Conservation (phyloP, 805 yeast genomes). For the Nakazawaea molendinolei region DNA sequence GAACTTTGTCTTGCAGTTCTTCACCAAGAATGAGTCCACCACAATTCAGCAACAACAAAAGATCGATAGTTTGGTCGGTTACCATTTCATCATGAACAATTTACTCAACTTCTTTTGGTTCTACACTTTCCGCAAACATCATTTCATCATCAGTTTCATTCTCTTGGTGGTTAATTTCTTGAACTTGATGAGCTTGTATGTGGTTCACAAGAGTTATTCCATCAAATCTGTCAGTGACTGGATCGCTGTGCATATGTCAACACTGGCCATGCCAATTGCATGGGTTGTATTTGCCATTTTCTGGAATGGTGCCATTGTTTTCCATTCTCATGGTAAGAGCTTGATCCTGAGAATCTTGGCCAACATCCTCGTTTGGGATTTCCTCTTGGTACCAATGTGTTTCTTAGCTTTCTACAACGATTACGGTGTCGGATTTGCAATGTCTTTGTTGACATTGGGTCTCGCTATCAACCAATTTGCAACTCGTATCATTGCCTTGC, state of each 20-base stretch:
- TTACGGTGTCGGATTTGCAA: slow-evolving; percentile 60
- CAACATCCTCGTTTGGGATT: slow-evolving; percentile 73
- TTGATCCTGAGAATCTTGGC: slow-evolving; percentile 63
- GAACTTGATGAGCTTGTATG: slow-evolving; percentile 49
- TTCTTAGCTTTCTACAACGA: slow-evolving; percentile 57
- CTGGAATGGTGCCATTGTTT: slow-evolving; percentile 81
- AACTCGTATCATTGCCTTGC: slow-evolving; percentile 66
- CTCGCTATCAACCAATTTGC: slow-evolving; percentile 66
- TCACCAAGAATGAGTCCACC: slow-evolving; percentile 21
- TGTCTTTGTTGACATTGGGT: slow-evolving; percentile 54
- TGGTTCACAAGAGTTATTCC: slow-evolving; percentile 52
- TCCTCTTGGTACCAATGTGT: slow-evolving; percentile 56
- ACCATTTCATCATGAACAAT: slow-evolving; percentile 62
- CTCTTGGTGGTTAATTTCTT: slow-evolving; percentile 51
- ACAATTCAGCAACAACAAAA: slow-evolving; percentile 22
- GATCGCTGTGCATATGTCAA: slow-evolving; percentile 57
- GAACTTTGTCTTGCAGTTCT: slow-evolving; percentile 39
- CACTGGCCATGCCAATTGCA: slow-evolving; percentile 62
- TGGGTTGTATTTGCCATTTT: slow-evolving; percentile 71
- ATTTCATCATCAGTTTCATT: slow-evolving; percentile 54
- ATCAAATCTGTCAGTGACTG: slow-evolving; percentile 46
- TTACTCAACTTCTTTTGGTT: slow-evolving; percentile 58
- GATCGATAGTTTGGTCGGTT: slow-evolving; percentile 37
- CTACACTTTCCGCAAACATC: slow-evolving; percentile 49
- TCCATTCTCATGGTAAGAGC: slow-evolving; percentile 47